These are phyloP conservation scores for Lophiotrema nucula DNA, from an alignment of 495 filamentous ascomycete genomes.

Conservation along the genomic window DNA sequence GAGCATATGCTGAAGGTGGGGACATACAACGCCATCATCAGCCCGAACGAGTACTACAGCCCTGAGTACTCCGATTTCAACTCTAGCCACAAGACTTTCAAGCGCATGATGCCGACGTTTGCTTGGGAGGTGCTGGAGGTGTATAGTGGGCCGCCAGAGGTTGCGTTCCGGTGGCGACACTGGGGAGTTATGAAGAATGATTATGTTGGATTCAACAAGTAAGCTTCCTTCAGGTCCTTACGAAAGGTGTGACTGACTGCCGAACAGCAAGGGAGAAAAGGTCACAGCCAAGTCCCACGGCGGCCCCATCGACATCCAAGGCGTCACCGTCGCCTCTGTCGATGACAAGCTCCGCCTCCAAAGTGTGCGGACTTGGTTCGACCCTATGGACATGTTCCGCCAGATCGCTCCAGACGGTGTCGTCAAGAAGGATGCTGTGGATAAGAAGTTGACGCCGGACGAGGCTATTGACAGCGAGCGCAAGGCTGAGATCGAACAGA, in stretches of 20 bases:
- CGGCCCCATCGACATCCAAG: constrained; percentile 51
- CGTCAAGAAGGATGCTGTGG: constrained; percentile 42
- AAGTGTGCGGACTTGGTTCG: constrained; percentile 61
- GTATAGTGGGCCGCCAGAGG: constrained; percentile 58
- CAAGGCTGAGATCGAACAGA: constrained; percentile 14
- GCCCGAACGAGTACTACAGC: constrained; percentile 60
- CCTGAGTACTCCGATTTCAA: constrained; percentile 57
- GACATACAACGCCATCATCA: constrained; percentile 67
- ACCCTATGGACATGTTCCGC: constrained; percentile 64
- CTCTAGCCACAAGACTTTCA: constrained; percentile 64
- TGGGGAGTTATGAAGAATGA: constrained; percentile 66
- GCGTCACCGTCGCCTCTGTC: constrained; percentile 58
- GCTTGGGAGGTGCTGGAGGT: constrained; percentile 69
- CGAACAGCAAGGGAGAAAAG: constrained; percentile 57
- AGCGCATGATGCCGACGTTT: constrained; percentile 68
- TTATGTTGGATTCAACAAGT: constrained; percentile 62
- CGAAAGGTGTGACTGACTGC: constrained; percentile 5
- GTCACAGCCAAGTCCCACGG: constrained; percentile 57
- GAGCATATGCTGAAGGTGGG: constrained; percentile 66
- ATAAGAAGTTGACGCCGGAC: constrained; percentile 17
- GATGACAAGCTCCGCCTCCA: constrained; percentile 58
- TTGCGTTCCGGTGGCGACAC: constrained; percentile 63
- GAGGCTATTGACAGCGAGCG: constrained; percentile 18
- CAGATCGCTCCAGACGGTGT: constrained; percentile 55
- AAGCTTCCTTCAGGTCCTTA: constrained; percentile 23